Conservation (phyloP, 345 rosid species). For the Eucalyptus victrix region DNA sequence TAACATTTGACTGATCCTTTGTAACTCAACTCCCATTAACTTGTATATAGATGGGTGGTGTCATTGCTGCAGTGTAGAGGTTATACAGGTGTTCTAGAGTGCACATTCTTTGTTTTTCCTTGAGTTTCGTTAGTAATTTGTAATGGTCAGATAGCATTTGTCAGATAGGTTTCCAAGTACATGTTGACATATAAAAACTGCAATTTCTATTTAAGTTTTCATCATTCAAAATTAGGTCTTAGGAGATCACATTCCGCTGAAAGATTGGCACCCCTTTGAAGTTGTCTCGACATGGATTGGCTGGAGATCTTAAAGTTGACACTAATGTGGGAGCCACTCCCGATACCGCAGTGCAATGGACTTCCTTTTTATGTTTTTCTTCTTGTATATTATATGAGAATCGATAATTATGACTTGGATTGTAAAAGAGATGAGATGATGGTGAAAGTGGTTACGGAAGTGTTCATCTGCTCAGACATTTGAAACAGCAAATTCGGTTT, state of each 20-base stretch:
- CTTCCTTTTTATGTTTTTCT: not conserved
- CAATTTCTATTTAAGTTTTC: not conserved
- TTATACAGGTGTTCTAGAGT: not conserved
- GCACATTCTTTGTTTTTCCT: not conserved
- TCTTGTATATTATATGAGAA: not conserved
- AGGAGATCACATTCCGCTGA: not conserved
- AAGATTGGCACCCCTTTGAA: not conserved
- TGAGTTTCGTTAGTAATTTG: not conserved
- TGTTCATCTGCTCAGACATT: not conserved
- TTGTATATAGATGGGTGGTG: not conserved
- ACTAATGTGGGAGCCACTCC: not conserved
- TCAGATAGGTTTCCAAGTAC: not conserved
- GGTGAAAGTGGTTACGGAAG: not conserved
- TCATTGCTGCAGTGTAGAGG: not conserved
- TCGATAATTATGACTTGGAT: not conserved
- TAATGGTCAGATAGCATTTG: not conserved
- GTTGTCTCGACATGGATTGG: not conserved
- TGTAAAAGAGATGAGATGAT: not conserved
- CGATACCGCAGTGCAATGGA: not conserved
- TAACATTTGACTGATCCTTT: slow-evolving; percentile 36
- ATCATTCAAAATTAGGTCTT: not conserved
- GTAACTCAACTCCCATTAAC: not conserved
- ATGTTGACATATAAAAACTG: not conserved
- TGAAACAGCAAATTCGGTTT: not conserved
- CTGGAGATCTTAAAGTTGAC: not conserved